Conservation (phyloP, 2,329 filamentous ascomycete genomes). For the Chalaropsis thielavioides region DNA sequence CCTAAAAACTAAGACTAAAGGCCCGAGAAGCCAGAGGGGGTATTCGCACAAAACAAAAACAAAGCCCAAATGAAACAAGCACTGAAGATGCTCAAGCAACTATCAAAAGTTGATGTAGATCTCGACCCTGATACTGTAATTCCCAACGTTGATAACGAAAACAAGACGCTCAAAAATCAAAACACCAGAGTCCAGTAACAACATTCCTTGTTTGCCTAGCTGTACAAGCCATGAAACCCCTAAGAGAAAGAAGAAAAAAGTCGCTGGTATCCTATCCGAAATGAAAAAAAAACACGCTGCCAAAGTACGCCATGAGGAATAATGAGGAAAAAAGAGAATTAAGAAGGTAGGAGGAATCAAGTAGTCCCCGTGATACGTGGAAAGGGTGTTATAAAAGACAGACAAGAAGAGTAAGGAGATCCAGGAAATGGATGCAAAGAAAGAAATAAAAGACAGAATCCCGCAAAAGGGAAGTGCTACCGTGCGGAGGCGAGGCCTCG, state of each 20-base stretch:
- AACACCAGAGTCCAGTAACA: background rate
- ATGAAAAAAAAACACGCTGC: constrained; percentile 7
- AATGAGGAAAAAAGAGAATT: background rate
- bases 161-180: constrained; percentile 1
- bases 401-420: background rate
- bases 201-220: background rate
- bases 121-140: constrained; percentile 1
- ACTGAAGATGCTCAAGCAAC: background rate
- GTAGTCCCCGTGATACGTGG: background rate
- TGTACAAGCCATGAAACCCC: background rate
- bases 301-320: constrained; percentile 3
- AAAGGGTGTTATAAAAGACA: constrained; percentile 10
- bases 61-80: background rate
- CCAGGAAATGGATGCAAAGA: background rate
- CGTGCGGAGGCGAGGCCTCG: constrained; percentile 6
- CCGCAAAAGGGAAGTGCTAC: background rate
- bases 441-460: background rate
- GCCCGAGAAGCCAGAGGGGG: background rate
- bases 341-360: background rate
- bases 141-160: constrained; percentile 8
- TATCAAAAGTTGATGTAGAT: background rate
- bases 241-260: constrained; percentile 1
- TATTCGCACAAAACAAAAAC: constrained; percentile 9
- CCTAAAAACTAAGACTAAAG: constrained; percentile 5
- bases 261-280: constrained; percentile 3